Evolutionary conservation across 1,284 basidiomycete genomes (phyloP).

Genomic region (Trametes polyzona): DNA sequence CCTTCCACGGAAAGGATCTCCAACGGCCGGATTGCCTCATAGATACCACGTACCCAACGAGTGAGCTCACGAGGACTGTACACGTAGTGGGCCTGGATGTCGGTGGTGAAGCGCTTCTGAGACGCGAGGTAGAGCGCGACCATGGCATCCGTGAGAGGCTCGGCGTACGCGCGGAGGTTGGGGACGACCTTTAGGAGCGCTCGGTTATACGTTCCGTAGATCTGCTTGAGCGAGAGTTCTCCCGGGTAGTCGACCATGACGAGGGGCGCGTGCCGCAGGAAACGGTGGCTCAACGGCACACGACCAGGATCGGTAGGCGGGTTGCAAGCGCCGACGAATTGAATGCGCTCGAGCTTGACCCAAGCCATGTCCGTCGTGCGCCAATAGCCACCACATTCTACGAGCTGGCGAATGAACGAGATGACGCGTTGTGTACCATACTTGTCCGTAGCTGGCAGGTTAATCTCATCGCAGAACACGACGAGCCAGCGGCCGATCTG

Average conservation of each 20-base stretch:
- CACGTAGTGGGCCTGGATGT: conserved; percentile 97
- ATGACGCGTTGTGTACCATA: conserved; percentile 99
- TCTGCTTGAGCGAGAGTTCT: conserved; percentile 95
- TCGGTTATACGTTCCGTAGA: conserved; percentile 99
- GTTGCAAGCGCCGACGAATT: conserved; percentile 99
- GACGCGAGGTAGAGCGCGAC: conserved; percentile 95
- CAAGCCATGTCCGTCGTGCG: conserved; percentile 94
- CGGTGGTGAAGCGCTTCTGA: conserved; percentile 93
- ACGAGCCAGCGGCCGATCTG: conserved; percentile 99
- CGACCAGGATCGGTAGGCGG: conserved; percentile 99
- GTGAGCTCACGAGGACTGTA: conserved; percentile 99
- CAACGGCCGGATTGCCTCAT: conserved; percentile 93
- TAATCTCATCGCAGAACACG: conserved; percentile 99
- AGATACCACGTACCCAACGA: conserved; percentile 97
- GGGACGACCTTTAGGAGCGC: conserved; percentile 96
- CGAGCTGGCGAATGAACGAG: conserved; percentile 96
- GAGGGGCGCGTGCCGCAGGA: conserved; percentile 97
- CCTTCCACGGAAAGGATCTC: conserved; percentile 93
- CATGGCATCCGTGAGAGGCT: conserved; percentile 97
- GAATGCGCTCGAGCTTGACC: conserved; percentile 97
- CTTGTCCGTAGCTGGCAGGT: conserved; percentile 95
- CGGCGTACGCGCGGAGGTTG: conserved; percentile 90
- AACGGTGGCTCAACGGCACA: conserved; percentile 96
- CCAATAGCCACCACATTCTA: conserved; percentile 97
- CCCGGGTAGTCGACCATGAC: conserved; percentile 99